Evolutionary conservation across 768 basidiomycete species (phyloP), one percentile per base, ranked within the genome.

Genomic region (Tylopilus sp.): DNA sequence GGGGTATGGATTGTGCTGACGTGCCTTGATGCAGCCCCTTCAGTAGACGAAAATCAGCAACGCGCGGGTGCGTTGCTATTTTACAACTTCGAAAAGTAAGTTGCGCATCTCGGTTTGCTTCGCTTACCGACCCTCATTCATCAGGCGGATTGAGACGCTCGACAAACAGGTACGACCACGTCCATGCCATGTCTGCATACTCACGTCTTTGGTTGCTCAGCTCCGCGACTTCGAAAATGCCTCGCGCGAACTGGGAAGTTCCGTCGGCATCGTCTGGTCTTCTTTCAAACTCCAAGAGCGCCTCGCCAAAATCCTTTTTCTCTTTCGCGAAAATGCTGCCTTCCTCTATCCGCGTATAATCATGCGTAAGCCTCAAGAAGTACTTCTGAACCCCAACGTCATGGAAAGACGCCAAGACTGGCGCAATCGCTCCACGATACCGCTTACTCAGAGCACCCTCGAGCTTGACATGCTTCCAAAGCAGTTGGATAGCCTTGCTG

Each of bases 181-280:
- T 25, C 13, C 15, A 3, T 25, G 13, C 11, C 18, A 23, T n/a
- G 15, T n/a, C 17, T 17, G 17, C n/a, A n/a, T 36, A 4, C 40
- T 47, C 40, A 54, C n/a, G n/a, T 23, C 12, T 7, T 25, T 17
- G 13, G 6, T 18, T 4, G 10, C n/a, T 8, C 36, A 79, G 75
- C 72, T 80, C n/a, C 71, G 77, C 8, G 78, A 78, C 59, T 81
- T 81, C 47, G 74, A 76, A 40, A 80, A 79, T 20, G 74, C 79
- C 3, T 77, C 77, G 9, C 77, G 78, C 10, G 78, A 79, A 54
- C 65, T 80, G 0, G 80, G 80, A 8, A 77, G 77, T 31, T 80
- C 79, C 0, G 77, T 80, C 39, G 79, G 79, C 1, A 77, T 81
- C 25, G 66, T 80, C 11, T 80, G 73, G 17, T 81, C 80, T 8